These are phyloP conservation scores for Pterula multifida DNA, from an alignment of 1,284 basidiomycete genomes.

Conservation along the genomic window DNA sequence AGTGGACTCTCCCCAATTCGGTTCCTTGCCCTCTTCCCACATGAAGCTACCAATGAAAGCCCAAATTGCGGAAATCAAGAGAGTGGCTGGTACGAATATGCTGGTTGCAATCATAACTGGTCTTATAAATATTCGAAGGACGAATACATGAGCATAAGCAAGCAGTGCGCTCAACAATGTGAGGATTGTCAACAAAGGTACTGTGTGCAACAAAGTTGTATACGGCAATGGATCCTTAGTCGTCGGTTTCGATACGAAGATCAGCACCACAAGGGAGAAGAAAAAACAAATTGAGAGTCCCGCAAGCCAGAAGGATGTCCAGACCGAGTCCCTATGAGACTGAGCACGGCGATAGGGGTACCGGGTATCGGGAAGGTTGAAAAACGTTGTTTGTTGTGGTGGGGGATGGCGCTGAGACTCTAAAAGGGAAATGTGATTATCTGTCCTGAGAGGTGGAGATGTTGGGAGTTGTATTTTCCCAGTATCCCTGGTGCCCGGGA, in stretches of 20 bases:
- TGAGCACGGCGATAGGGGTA: neutral
- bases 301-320: neutral
- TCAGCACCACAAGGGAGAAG: slow-evolving; percentile 48
- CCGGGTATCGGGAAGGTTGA: slow-evolving; percentile 13
- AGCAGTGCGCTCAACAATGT: slow-evolving; percentile 60
- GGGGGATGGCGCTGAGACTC: neutral
- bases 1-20: slow-evolving; percentile 72
- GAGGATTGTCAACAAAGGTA: slow-evolving; percentile 75
- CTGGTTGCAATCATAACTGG: slow-evolving; percentile 76
- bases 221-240: slow-evolving; percentile 38
- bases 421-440: neutral
- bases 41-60: slow-evolving; percentile 87
- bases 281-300: slow-evolving; percentile 15
- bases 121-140: slow-evolving; percentile 68
- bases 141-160: slow-evolving; percentile 68
- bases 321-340: neutral
- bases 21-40: slow-evolving; percentile 57
- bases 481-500: neutral
- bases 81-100: slow-evolving; percentile 67
- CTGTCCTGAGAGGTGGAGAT: slow-evolving; percentile 4
- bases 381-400: neutral
- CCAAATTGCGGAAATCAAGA: slow-evolving; percentile 77
- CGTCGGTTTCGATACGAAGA: slow-evolving; percentile 39
- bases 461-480: neutral
- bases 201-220: slow-evolving; percentile 67